Base-by-base conservation (phyloP, 306 rosid species). In the Rosa rugosa region DNA sequence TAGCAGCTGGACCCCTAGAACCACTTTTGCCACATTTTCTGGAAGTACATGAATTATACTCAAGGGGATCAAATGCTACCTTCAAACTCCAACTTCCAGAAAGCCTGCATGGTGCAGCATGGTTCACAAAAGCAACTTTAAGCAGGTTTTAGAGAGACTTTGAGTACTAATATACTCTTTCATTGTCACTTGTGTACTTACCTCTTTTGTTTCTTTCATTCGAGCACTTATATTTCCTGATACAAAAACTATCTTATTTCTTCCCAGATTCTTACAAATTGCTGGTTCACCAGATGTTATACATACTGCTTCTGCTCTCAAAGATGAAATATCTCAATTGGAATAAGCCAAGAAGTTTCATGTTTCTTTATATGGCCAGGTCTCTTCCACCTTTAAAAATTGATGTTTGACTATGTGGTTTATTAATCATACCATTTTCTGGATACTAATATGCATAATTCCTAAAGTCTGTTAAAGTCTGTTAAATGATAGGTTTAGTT, bases 321-420 rank as follows among this genome's bases (percentile, higher is more conserved):
- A 89, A 80, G 91, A 87, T 67, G 99, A 95, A 89, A 95, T 95
- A 93, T 84, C 87, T 80, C 97, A 86, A 68, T 88, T 95, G 88
- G 96, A 92, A 87, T 97, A 92, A 69, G 82, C 98, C 50, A 95
- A 77, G 83, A 91, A 80, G 45, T 92, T 95, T 81, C 99, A 92
- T 84, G 82, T 87, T 84, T 90, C 96, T 82, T 86, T 95, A 80
- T 88, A 95, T 71, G 96, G 87, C 74, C 86, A 92, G 99, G 99
- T 95, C 66, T 68, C 31, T 75, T 49, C 31, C 75, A 80, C 83
- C 53, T 66, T 49, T 59, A 13, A 65, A 67, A 72, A 57, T 74
- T 75, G 57, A 69, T 83, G 42, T n/a, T 79, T 67, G 10, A 44
- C 62, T 74, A 17, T 82, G 66, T 72, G 27, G 76, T 69, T 69